These are phyloP conservation scores for Mycena vulgaris DNA, from an alignment of 768 basidiomycete genomes.

Conservation along the genomic window DNA sequence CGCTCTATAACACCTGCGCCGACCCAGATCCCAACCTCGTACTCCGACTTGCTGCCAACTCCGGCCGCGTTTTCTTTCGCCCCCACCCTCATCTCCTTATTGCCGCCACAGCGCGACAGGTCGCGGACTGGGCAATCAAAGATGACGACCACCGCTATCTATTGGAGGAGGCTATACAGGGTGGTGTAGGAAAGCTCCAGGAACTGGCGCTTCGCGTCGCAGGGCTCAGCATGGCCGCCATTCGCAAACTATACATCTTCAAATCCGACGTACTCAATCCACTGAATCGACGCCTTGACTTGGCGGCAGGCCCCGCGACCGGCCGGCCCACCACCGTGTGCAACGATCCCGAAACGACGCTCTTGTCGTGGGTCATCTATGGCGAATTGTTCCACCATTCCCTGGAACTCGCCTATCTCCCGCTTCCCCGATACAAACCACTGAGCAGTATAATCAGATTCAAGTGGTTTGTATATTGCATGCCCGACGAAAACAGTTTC, in stretches of 20 bases:
- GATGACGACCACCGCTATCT: conserved; percentile 18
- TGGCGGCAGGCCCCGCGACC: conserved; percentile 12
- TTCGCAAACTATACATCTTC: conserved; percentile 29
- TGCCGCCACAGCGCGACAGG: conserved; percentile 30
- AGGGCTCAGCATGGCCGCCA: conserved; percentile 34
- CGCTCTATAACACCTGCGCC: conserved; percentile 26
- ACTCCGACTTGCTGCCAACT: conserved; percentile 32
- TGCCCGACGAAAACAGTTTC: conserved; percentile 37
- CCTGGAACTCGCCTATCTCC: conserved; percentile 28
- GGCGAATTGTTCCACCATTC: conserved; percentile 37
- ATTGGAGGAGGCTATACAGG: conserved; percentile 35
- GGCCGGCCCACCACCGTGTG: not conserved
- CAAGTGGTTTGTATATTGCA: conserved; percentile 38
- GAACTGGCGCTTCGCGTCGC: conserved; percentile 34
- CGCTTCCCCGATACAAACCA: conserved; percentile 14
- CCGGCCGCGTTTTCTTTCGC: conserved; percentile 37
- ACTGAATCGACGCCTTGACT: conserved; percentile 26
- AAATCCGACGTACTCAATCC: conserved; percentile 33
- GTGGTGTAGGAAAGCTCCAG: conserved; percentile 33
- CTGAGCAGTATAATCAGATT: conserved; percentile 31
- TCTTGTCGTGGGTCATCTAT: conserved; percentile 35
- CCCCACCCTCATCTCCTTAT: conserved; percentile 40
- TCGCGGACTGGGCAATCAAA: conserved; percentile 39
- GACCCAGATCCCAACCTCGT: conserved; percentile 29
- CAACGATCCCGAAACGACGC: conserved; percentile 33